These are phyloP conservation scores for Talaromyces sp. DNA, from an alignment of 2,329 filamentous ascomycete species.

Conservation along the genomic window DNA sequence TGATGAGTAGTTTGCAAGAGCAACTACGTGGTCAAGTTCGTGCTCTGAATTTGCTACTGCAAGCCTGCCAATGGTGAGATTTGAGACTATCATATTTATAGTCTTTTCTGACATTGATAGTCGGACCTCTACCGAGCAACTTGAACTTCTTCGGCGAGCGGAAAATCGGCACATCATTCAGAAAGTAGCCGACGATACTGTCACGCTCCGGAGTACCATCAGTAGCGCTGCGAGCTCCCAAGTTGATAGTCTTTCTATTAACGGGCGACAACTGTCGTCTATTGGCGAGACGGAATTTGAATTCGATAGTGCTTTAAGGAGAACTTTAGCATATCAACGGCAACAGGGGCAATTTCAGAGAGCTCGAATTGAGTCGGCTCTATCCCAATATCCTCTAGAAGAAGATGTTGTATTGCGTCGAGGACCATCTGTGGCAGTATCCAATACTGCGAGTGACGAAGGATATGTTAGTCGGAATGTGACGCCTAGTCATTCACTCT, in stretches of 20 bases:
- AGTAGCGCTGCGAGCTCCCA: conserved; percentile 27
- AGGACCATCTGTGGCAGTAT: conserved; percentile 19
- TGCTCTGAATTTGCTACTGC: conserved; percentile 37
- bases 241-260: conserved; percentile 25
- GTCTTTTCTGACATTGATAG: conserved; percentile 20
- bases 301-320: conserved; percentile 29
- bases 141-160: conserved; percentile 31
- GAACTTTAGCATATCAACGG: conserved; percentile 26
- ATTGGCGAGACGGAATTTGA: conserved; percentile 32
- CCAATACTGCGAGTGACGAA: conserved; percentile 25
- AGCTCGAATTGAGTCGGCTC: conserved; percentile 6
- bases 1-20: conserved; percentile 35
- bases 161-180: conserved; percentile 34
- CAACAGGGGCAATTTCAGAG: conserved; percentile 1
- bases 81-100: not conserved
- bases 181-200: conserved; percentile 37
- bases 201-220: conserved; percentile 29
- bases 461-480: conserved; percentile 26
- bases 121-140: conserved; percentile 34
- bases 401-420: conserved; percentile 10
- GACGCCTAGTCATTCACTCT: conserved; percentile 18
- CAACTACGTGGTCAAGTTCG: conserved; percentile 35
- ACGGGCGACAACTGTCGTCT: conserved; percentile 24
- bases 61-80: conserved; percentile 38
- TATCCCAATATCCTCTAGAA: not conserved